Conservation (phyloP, 345 rosid species). For the Salix caprea region DNA sequence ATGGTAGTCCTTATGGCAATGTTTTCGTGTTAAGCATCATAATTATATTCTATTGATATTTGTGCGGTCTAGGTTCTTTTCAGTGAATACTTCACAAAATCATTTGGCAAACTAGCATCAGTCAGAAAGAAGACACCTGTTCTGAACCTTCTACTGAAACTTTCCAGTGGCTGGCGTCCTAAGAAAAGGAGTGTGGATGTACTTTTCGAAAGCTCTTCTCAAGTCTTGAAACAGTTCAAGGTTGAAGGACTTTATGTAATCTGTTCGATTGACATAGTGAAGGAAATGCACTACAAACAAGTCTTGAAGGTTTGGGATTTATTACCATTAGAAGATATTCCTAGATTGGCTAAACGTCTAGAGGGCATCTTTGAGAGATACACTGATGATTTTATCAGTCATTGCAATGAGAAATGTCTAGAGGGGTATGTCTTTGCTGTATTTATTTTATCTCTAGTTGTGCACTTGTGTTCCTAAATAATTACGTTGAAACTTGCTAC, state of each 20-base stretch:
- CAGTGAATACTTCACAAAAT: conserved; percentile 41
- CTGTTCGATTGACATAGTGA: conserved; percentile 42
- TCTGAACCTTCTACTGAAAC: conserved; percentile 29
- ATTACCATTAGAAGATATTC: conserved; percentile 37
- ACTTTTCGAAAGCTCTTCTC: conserved; percentile 29
- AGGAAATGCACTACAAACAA: conserved; percentile 34
- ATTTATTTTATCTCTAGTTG: not conserved
- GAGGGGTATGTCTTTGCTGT: conserved; percentile 39
- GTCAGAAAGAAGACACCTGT: conserved; percentile 17
- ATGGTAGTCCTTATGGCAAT: not conserved
- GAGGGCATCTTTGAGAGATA: conserved; percentile 34
- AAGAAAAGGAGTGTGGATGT: conserved; percentile 30
- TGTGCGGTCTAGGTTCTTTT: conserved; percentile 38
- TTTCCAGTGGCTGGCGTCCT: conserved; percentile 55
- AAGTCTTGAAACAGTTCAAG: conserved; percentile 41
- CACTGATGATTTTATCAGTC: conserved; percentile 36
- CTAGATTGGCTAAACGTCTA: conserved; percentile 36
- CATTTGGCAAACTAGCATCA: conserved; percentile 42
- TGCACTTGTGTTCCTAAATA: not conserved
- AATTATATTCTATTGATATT: not conserved
- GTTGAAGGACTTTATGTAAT: conserved; percentile 32
- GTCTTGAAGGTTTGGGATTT: conserved; percentile 56
- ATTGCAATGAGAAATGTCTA: conserved; percentile 42
- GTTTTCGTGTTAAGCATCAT: not conserved
- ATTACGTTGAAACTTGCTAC: not conserved